Conservation (phyloP, 495 filamentous ascomycete species). For the Jackrogersella minutella region DNA sequence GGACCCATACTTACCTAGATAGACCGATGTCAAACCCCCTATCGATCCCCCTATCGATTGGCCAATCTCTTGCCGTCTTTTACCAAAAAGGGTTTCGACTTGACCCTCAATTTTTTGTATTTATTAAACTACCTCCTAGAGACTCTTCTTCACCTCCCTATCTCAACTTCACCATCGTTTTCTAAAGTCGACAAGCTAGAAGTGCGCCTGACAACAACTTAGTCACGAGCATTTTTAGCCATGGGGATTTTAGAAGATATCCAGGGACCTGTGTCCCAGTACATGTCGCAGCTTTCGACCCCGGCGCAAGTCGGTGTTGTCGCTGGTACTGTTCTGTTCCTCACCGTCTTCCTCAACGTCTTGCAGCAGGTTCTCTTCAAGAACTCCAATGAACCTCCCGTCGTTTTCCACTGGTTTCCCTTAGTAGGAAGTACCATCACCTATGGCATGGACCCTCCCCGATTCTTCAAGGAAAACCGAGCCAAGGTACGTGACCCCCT, state of each 20-base stretch:
- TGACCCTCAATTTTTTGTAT: slow-evolving; percentile 29
- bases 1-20: slow-evolving; percentile 4
- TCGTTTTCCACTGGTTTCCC: slow-evolving; percentile 87
- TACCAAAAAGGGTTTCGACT: slow-evolving; percentile 30
- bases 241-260: slow-evolving; percentile 63
- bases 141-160: too few relatives aligned
- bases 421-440: slow-evolving; percentile 78
- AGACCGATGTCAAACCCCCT: slow-evolving; percentile 28
- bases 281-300: slow-evolving; percentile 52
- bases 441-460: slow-evolving; percentile 86
- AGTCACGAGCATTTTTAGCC: slow-evolving; percentile 18
- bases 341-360: slow-evolving; percentile 71
- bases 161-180: not conserved
- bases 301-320: slow-evolving; percentile 56
- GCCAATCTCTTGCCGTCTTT: slow-evolving; percentile 40
- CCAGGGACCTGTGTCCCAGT: slow-evolving; percentile 53
- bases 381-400: slow-evolving; percentile 75
- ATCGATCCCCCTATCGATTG: slow-evolving; percentile 40
- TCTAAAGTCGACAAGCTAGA: slow-evolving; percentile 9
- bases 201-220: slow-evolving; percentile 17
- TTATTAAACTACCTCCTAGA: slow-evolving; percentile 32
- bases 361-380: slow-evolving; percentile 72
- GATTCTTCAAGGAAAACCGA: slow-evolving; percentile 75
- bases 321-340: slow-evolving; percentile 55
- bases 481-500: slow-evolving; percentile 65